phyloP scores from a whole-genome alignment of 768 basidiomycete species.

The Boletus tylopilopsis region DNA sequence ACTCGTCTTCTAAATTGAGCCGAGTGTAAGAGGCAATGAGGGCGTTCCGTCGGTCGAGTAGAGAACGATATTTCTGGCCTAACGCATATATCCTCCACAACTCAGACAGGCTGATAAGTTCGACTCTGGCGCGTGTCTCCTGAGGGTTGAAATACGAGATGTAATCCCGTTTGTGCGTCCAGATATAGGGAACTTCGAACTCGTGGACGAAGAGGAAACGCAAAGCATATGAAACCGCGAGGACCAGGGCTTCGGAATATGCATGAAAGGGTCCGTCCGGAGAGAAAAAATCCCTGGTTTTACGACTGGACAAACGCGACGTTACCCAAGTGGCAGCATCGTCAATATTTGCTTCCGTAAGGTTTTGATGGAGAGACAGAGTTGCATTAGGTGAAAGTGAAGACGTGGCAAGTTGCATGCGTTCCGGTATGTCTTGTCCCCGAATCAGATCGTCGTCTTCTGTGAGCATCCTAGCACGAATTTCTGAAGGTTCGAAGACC shows the following conservation, averaged over 20 bases:
- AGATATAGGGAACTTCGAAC: conserved; percentile 94
- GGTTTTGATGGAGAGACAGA: conserved; percentile 55
- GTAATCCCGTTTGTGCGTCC: conserved; percentile 89
- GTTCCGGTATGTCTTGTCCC: conserved; percentile 86
- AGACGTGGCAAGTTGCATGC: conserved; percentile 88
- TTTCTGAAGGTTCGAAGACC: conserved; percentile 99
- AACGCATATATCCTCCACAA: conserved; percentile 90
- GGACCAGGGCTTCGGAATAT: conserved; percentile 64
- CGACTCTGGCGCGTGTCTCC: conserved; percentile 57
- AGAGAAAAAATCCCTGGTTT: conserved; percentile 71
- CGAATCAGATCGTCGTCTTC: conserved; percentile 94
- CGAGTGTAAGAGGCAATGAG: conserved; percentile 64
- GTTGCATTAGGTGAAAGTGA: conserved; percentile 69
- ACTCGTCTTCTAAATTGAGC: conserved; percentile 65
- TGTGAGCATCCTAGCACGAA: conserved; percentile 81
- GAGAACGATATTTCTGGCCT: conserved; percentile 85
- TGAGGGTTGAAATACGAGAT: conserved; percentile 76
- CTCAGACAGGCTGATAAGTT: conserved; percentile 74
- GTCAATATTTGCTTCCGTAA: conserved; percentile 69
- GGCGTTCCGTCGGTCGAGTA: conserved; percentile 68
- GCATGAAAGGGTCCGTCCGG: conserved; percentile 55
- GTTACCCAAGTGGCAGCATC: conserved; percentile 89
- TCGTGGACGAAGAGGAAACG: conserved; percentile 82
- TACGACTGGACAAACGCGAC: conserved; percentile 65
- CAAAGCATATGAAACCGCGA: conserved; percentile 76